Evolutionary conservation across 2,329 filamentous ascomycete species (phyloP).

Genomic region (Alternaria arbusti): DNA sequence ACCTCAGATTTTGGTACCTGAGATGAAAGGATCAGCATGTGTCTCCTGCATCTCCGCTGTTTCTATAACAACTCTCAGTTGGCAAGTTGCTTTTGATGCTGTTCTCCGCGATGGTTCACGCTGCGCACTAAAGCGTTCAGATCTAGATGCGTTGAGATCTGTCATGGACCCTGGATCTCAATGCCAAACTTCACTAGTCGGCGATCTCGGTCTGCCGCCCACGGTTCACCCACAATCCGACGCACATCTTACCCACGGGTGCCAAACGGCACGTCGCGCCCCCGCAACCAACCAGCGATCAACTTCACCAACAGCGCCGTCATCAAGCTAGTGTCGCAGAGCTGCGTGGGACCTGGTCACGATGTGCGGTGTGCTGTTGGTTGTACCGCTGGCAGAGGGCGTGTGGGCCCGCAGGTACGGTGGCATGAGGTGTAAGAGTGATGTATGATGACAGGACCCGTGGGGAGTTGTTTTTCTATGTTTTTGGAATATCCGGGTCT

Average conservation of each 20-base stretch:
- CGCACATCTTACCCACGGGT: constrained; percentile 4
- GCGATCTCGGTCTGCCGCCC: background rate
- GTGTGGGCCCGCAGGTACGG: background rate
- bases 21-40: background rate
- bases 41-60: background rate
- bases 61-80: background rate
- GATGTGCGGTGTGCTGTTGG: constrained; percentile 2
- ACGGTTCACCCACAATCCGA: constrained; percentile 2
- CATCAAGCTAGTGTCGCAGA: background rate
- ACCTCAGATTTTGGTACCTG: background rate
- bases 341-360: background rate
- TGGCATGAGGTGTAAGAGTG: background rate
- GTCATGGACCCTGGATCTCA: background rate
- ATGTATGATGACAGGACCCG: background rate
- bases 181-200: background rate
- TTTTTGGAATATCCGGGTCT: background rate
- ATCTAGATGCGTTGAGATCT: constrained; percentile 1
- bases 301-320: background rate
- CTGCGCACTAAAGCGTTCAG: background rate
- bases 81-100: background rate
- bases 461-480: background rate
- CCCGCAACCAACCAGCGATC: background rate
- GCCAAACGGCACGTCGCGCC: background rate
- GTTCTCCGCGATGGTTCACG: background rate
- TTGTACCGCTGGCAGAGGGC: background rate